A percentile compares a stretch with the other conserved stretches of the same genome.
Conservation (phyloP, 2,329 filamentous ascomycete species). For the Trichoderma sp. region DNA sequence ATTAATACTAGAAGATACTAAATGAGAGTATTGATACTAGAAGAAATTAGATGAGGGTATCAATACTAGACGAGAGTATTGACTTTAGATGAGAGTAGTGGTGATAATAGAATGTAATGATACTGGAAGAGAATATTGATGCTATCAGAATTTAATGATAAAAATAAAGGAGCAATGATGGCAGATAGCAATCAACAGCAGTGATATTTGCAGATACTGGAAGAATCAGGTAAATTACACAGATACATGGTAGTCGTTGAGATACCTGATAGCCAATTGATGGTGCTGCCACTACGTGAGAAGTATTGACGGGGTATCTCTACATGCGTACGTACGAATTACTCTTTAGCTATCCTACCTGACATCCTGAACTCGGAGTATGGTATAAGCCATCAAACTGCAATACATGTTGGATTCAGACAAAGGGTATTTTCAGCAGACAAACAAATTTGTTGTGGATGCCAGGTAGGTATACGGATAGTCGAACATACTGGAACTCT, state of each 20-base stretch:
- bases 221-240: background rate
- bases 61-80: background rate
- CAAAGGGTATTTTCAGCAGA: background rate
- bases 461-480: background rate
- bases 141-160: background rate
- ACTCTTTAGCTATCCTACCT: background rate
- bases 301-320: background rate
- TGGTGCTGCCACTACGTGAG: background rate
- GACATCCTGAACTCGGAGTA: background rate
- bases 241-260: fast-evolving
- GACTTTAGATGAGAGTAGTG: background rate
- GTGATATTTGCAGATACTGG: background rate
- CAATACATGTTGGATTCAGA: background rate
- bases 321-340: background rate
- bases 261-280: background rate
- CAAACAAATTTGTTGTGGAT: background rate
- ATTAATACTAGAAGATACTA: no score
- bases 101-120: background rate
- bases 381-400: background rate
- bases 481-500: background rate
- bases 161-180: background rate
- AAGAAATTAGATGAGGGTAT: background rate
- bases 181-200: fast-evolving
- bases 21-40: no score
- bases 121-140: background rate